phyloP scores from a whole-genome alignment of 2,329 filamentous ascomycete species.

The Microsporum audouinii region DNA sequence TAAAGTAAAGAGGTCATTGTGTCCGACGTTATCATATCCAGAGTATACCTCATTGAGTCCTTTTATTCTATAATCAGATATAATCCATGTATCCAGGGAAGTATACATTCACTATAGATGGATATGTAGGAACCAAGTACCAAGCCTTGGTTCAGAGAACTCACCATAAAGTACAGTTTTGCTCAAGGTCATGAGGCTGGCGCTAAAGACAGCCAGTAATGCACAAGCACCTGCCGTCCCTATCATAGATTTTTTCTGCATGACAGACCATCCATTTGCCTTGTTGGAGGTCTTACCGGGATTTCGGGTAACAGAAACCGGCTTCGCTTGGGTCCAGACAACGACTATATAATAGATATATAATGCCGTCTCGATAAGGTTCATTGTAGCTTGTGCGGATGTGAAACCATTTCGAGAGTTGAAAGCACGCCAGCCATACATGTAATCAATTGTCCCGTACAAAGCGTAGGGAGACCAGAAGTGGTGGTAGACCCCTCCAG shows the following conservation, averaged over 20 bases:
- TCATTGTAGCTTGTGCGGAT: constrained; percentile 58
- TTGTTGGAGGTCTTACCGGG: constrained; percentile 15
- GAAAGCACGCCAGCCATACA: constrained; percentile 69
- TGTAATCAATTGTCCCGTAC: constrained; percentile 66
- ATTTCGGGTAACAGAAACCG: constrained; percentile 8
- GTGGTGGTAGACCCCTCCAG: constrained; percentile 58
- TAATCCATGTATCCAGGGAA: neutral
- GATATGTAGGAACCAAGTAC: neutral
- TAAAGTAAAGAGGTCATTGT: constrained; percentile 46
- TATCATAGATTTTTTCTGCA: constrained; percentile 37
- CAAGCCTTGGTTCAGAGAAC: constrained; percentile 19
- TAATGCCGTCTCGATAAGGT: constrained; percentile 54
- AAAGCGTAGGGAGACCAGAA: constrained; percentile 68
- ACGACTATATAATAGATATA: constrained; percentile 54
- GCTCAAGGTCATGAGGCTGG: constrained; percentile 52
- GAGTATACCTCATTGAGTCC: constrained; percentile 51
- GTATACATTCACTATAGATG: neutral
- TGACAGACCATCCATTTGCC: neutral
- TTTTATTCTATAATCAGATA: constrained; percentile 18
- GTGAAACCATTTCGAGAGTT: constrained; percentile 62
- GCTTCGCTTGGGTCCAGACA: constrained; percentile 35
- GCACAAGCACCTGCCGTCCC: constrained; percentile 45
- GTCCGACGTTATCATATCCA: constrained; percentile 50
- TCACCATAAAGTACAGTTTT: constrained; percentile 59
- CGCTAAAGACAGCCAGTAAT: constrained; percentile 47